A percentile compares a stretch with the other conserved stretches of the same genome.
Conservation (phyloP, 805 yeast species). For the Myxozyma lipomycoides region DNA sequence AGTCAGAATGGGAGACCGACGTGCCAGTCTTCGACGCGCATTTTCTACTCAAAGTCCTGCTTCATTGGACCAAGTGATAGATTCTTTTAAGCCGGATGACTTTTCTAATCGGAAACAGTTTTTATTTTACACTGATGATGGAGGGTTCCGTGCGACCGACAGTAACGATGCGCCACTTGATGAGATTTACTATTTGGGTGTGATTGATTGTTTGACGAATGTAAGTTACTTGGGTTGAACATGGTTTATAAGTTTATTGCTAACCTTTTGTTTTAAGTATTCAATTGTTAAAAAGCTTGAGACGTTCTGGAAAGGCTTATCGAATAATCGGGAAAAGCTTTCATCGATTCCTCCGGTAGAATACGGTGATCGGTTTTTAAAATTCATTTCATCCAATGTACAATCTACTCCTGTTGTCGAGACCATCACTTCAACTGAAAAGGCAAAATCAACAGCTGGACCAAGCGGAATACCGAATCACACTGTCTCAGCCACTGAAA, state of each 20-base stretch:
- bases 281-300: slow-evolving; percentile 71
- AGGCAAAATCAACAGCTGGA: not conserved
- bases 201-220: slow-evolving; percentile 83
- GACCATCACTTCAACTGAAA: not conserved
- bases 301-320: slow-evolving; percentile 75
- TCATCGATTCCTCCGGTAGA: slow-evolving; percentile 89
- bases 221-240: slow-evolving; percentile 34
- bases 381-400: slow-evolving; percentile 50
- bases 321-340: slow-evolving; percentile 62
- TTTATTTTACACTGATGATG: slow-evolving; percentile 71
- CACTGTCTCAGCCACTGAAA: not conserved
- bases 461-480: not conserved
- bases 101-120: slow-evolving; percentile 39
- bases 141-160: slow-evolving; percentile 76
- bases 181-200: slow-evolving; percentile 82
- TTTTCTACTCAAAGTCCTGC: slow-evolving; percentile 16
- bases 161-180: slow-evolving; percentile 56
- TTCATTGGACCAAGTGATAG: slow-evolving; percentile 15
- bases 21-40: slow-evolving; percentile 16
- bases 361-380: slow-evolving; percentile 80
- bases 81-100: slow-evolving; percentile 27
- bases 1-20: slow-evolving; percentile 17
- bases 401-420: slow-evolving; percentile 1
- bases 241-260: not conserved
- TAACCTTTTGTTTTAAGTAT: slow-evolving; percentile 41